These are phyloP conservation scores for Cordyceps sp. DNA, from an alignment of 2,329 filamentous ascomycete species.

Conservation along the genomic window DNA sequence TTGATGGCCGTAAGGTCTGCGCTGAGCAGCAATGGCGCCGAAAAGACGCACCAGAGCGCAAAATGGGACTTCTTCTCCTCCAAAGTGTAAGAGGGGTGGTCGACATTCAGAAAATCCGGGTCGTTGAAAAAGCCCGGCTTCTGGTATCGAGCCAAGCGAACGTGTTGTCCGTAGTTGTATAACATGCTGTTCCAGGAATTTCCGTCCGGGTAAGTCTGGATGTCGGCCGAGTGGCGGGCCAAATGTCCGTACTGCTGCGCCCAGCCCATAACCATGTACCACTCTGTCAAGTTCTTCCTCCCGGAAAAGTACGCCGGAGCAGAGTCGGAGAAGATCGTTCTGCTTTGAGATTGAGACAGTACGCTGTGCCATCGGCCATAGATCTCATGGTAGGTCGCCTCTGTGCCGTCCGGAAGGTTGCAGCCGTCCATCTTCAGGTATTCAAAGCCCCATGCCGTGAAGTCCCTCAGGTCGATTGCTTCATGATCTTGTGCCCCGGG, in stretches of 20 bases:
- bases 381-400: constrained; percentile 10
- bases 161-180: constrained; percentile 27
- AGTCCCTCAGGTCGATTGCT: constrained; percentile 21
- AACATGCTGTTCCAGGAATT: constrained; percentile 29
- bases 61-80: constrained; percentile 20
- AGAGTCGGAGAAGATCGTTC: constrained; percentile 26
- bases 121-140: constrained; percentile 20
- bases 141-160: constrained; percentile 22
- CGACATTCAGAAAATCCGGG: constrained; percentile 19
- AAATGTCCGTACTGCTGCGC: constrained; percentile 22
- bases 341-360: constrained; percentile 15
- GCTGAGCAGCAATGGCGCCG: constrained; percentile 18
- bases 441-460: constrained; percentile 19
- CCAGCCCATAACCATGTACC: constrained; percentile 28
- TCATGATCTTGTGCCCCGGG: constrained; percentile 24
- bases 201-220: constrained; percentile 22
- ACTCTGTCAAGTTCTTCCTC: constrained; percentile 19
- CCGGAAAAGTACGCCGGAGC: constrained; percentile 26
- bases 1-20: constrained; percentile 20
- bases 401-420: constrained; percentile 12
- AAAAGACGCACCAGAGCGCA: constrained; percentile 17
- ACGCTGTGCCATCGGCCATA: constrained; percentile 26
- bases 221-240: constrained; percentile 24
- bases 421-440: constrained; percentile 24
- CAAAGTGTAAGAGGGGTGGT: constrained; percentile 15